phyloP scores from a whole-genome alignment of 768 basidiomycete species.

The Stropharia rugosoannulata region DNA sequence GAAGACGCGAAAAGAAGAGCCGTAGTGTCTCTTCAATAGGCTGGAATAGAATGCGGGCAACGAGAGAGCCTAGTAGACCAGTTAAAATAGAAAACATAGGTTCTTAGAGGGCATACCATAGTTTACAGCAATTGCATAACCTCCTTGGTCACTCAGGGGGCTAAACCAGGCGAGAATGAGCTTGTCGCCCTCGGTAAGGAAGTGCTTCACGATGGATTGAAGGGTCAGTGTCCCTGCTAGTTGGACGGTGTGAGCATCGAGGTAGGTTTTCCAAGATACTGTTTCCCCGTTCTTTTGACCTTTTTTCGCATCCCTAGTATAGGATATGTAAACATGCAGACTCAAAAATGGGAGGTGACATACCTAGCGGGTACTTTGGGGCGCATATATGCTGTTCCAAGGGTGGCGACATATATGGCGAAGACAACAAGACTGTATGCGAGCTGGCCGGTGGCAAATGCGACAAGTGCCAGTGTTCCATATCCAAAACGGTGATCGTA shows the following conservation, averaged over 20 bases:
- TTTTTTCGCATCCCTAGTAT: neutral
- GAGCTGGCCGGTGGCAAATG: slow-evolving; percentile 86
- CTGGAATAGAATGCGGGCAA: slow-evolving; percentile 92
- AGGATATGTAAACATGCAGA: neutral
- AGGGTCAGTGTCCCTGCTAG: slow-evolving; percentile 83
- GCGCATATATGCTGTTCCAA: slow-evolving; percentile 32
- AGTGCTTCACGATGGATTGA: slow-evolving; percentile 91
- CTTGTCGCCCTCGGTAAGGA: slow-evolving; percentile 95
- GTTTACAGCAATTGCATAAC: slow-evolving; percentile 93
- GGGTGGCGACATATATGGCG: slow-evolving; percentile 48
- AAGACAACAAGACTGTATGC: slow-evolving; percentile 65
- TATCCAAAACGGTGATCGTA: slow-evolving; percentile 36
- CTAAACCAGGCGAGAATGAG: slow-evolving; percentile 84
- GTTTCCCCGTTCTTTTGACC: neutral
- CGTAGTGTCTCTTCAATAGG: slow-evolving; percentile 93
- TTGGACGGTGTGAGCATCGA: slow-evolving; percentile 30
- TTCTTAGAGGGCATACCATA: slow-evolving; percentile 64
- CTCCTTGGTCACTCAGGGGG: slow-evolving; percentile 85
- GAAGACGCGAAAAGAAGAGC: slow-evolving; percentile 79
- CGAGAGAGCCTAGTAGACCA: slow-evolving; percentile 67
- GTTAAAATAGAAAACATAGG: neutral
- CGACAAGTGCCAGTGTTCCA: slow-evolving; percentile 62
- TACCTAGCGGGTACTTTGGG: slow-evolving; percentile 24
- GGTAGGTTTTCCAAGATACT: neutral
- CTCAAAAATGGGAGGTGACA: neutral